Percentiles rank a stretch among this genome's conserved stretches.
Conservation (phyloP, 2,329 filamentous ascomycete genomes). For the Aureobasidium pullulans region DNA sequence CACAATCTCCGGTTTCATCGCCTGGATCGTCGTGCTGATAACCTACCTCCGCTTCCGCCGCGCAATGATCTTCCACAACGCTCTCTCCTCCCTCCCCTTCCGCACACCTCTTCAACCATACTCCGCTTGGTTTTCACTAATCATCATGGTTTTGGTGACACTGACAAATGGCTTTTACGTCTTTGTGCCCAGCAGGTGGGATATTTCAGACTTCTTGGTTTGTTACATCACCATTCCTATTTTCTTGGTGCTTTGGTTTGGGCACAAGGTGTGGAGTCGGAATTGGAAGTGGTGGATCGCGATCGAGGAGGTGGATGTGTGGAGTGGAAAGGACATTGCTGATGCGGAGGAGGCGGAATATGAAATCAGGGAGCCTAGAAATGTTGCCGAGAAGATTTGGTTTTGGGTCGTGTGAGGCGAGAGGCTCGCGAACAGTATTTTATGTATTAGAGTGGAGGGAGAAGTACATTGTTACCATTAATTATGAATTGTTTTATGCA, state of each 20-base stretch:
- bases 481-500: too few relatives aligned
- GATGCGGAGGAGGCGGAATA: conserved; percentile 37
- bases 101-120: conserved; percentile 46
- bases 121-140: conserved; percentile 43
- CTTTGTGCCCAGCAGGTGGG: conserved; percentile 43
- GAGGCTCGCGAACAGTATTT: too few relatives aligned
- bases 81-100: conserved; percentile 43
- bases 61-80: conserved; percentile 43
- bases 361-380: conserved; percentile 33
- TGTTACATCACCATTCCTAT: conserved; percentile 49
- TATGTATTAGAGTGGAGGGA: too few relatives aligned
- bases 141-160: conserved; percentile 42
- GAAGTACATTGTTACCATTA: too few relatives aligned
- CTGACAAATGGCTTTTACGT: conserved; percentile 52
- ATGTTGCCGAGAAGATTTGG: conserved; percentile 37
- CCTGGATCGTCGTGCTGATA: conserved; percentile 35
- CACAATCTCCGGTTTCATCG: conserved; percentile 32
- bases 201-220: conserved; percentile 43
- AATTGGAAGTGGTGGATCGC: conserved; percentile 26
- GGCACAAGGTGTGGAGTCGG: conserved; percentile 29
- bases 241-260: conserved; percentile 36
- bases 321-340: conserved; percentile 39
- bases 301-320: conserved; percentile 37
- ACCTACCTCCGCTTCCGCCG: conserved; percentile 46
- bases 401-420: conserved; percentile 36